Conservation (phyloP, 345 rosid species). For the Toxicodendron radicans region DNA sequence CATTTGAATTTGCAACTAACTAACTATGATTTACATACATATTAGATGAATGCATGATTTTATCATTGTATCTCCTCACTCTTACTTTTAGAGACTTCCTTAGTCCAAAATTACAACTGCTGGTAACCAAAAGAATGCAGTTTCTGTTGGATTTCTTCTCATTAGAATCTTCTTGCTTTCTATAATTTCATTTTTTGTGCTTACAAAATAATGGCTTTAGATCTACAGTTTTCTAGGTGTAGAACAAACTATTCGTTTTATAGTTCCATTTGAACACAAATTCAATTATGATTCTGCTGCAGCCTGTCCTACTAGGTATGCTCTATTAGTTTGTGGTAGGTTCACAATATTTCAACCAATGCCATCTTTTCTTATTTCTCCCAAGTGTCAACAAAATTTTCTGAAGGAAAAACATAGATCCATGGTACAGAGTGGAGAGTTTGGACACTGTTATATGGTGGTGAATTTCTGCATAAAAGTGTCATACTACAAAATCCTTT, state of each 20-base stretch:
- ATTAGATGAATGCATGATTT: constrained; percentile 14
- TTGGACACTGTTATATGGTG: too few species aligned
- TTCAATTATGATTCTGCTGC: too few species aligned
- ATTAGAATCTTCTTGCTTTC: not conserved
- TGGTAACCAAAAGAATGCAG: constrained; percentile 8
- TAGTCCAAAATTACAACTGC: not conserved
- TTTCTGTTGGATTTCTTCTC: not conserved
- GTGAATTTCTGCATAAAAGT: too few species aligned
- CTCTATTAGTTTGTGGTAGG: too few species aligned
- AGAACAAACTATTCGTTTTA: too few species aligned
- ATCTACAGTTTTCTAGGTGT: not conserved
- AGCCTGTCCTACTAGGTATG: too few species aligned
- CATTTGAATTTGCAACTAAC: constrained; percentile 5
- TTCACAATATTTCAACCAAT: too few species aligned
- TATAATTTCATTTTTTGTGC: not conserved
- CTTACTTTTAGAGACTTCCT: not conserved
- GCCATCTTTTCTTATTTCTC: too few species aligned
- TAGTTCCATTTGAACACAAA: too few species aligned
- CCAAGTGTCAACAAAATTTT: too few species aligned
- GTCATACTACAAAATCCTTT: not conserved
- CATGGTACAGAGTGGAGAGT: too few species aligned
- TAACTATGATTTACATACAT: not conserved
- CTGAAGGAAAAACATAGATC: too few species aligned
- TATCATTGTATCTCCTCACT: not conserved
- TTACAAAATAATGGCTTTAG: not conserved